A percentile compares a stretch with the other conserved stretches of the same genome.
These are phyloP conservation scores for Knufia petricola DNA, from an alignment of 2,329 filamentous ascomycete genomes.

Conservation along the genomic window DNA sequence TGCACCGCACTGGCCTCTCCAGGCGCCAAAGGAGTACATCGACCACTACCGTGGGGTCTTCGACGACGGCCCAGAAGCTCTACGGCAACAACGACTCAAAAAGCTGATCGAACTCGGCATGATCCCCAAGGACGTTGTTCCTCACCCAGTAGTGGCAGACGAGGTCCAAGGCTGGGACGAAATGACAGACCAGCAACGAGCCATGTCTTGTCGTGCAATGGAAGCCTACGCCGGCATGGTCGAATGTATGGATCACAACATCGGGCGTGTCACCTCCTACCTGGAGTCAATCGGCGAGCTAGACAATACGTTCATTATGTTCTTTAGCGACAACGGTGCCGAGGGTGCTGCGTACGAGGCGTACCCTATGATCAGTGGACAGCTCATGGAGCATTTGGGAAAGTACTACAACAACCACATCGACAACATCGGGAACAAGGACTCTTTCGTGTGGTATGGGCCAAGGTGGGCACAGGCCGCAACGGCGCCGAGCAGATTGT, in stretches of 20 bases:
- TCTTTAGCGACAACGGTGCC: conserved; percentile 43
- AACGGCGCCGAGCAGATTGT: conserved; percentile 32
- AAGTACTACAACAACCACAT: conserved; percentile 41
- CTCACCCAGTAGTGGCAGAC: conserved; percentile 36
- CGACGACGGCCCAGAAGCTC: conserved; percentile 40
- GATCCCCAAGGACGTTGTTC: conserved; percentile 33
- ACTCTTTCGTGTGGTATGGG: conserved; percentile 43
- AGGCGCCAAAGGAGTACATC: conserved; percentile 39
- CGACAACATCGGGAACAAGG: conserved; percentile 38
- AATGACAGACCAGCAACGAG: conserved; percentile 30
- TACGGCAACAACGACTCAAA: conserved; percentile 37
- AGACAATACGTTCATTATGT: conserved; percentile 42
- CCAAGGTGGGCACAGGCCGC: conserved; percentile 41
- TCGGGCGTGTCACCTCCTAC: conserved; percentile 39
- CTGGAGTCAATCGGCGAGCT: conserved; percentile 38
- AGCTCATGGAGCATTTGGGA: conserved; percentile 33
- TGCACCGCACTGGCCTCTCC: conserved; percentile 46
- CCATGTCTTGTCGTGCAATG: conserved; percentile 38
- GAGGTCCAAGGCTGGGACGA: conserved; percentile 35
- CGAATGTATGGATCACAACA: conserved; percentile 37
- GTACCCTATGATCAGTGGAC: conserved; percentile 34
- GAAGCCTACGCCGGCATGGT: conserved; percentile 45
- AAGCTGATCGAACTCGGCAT: conserved; percentile 38
- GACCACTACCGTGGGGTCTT: conserved; percentile 42
- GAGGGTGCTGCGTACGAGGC: conserved; percentile 40